Evolutionary conservation across 2,329 filamentous ascomycete species (phyloP).

Genomic region (Dactylellina leptospora): DNA sequence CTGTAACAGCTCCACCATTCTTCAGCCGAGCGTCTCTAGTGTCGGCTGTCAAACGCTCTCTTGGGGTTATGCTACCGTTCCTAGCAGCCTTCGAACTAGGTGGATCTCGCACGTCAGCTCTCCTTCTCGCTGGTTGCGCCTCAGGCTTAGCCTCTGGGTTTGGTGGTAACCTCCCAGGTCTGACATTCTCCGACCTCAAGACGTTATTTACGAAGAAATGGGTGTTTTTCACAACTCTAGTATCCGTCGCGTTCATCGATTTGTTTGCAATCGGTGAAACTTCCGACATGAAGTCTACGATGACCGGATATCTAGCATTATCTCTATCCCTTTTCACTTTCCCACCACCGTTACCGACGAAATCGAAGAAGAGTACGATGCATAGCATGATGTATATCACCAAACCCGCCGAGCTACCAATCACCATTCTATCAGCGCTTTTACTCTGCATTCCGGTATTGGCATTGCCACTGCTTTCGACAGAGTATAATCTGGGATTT

Average conservation of each 20-base stretch:
- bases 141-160: constrained; percentile 26
- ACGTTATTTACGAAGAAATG: constrained; percentile 31
- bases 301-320: constrained; percentile 31
- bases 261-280: constrained; percentile 41
- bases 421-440: constrained; percentile 20
- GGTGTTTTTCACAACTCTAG: constrained; percentile 37
- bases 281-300: constrained; percentile 27
- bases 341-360: constrained; percentile 28
- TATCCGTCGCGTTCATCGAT: constrained; percentile 35
- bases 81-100: constrained; percentile 48
- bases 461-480: constrained; percentile 26
- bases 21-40: constrained; percentile 21
- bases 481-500: constrained; percentile 26
- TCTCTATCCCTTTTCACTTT: constrained; percentile 14
- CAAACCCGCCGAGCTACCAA: constrained; percentile 32
- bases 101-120: constrained; percentile 20
- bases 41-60: constrained; percentile 7
- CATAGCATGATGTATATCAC: constrained; percentile 12
- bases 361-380: background rate
- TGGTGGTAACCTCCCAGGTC: constrained; percentile 5
- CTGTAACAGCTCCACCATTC: background rate
- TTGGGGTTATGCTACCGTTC: constrained; percentile 49
- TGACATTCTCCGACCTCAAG: constrained; percentile 34
- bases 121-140: constrained; percentile 36
- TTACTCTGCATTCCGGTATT: constrained; percentile 34